Base-by-base conservation (phyloP, 1,284 basidiomycete genomes). In the Cutaneotrichosporon cutaneum region DNA sequence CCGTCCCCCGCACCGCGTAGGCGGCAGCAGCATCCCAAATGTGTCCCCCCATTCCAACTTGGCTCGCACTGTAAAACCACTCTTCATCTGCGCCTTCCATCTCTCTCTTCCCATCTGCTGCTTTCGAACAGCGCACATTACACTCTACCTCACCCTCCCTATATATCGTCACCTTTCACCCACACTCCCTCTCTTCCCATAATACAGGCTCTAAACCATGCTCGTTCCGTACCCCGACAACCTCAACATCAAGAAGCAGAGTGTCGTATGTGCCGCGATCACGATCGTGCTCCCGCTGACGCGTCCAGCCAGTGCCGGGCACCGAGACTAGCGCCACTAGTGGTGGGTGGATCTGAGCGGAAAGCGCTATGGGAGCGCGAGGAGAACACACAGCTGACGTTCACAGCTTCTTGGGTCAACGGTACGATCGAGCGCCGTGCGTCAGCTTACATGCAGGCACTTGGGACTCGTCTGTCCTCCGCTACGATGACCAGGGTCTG, bases 281-380 rank as follows among this genome's bases (percentile, higher is more conserved):
- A 33, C 35, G 14, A 5, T 5, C 22, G 39, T 47, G 33, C 21
- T 33, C 16, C 13, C 1, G 26, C 56, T 55, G 22, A 61, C 35
- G 0, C 26, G 48, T n/a, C 42, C 54, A 77, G 76, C 68, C 72
- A 36, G 57, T 73, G 8, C 72, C 72, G 24, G 73, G 73, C 4
- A 72, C 67, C 9, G 66, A 68, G 51, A 66, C 67, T 36, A 62
- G 62, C 4, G 67, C 67, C 22, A 65, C 74, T 24, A 73, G 66
- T 53, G 72, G 75, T 73, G 57, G 59, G 70, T 68, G n/a, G 10
- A 7, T 13, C 33, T 35, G 22, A 11, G n/a, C 13, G 30, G 3
- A 16, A 33, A 26, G 27, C 16, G 35, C 39, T 4, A n/a, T n/a
- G n/a, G n/a, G 21, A 47, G 30, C 4, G 30, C 30, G 30, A 30